Evolutionary conservation across 192 early-diverging fungal species (phyloP).

Genomic region (Linnemannia elongata): DNA sequence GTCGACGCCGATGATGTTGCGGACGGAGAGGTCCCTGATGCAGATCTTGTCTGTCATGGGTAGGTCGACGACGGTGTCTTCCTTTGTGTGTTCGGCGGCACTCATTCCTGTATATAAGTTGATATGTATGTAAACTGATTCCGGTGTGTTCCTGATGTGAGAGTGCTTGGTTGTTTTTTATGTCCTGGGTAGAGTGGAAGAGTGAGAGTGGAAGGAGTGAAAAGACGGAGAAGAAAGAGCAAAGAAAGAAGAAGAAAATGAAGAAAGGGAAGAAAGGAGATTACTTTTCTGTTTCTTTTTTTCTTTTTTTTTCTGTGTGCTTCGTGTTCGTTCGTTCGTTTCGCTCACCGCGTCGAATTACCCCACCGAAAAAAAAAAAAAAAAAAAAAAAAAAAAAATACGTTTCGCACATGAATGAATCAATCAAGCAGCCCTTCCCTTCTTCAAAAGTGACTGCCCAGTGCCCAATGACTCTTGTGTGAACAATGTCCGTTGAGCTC

Average conservation of each 20-base stretch:
- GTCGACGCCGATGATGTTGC: constrained; percentile 90
- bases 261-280: background rate
- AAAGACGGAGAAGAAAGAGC: background rate
- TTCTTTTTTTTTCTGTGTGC: too few relatives aligned
- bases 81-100: background rate
- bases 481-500: constrained; percentile 1
- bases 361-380: too few relatives aligned
- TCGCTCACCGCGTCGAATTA: background rate
- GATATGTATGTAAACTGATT: background rate
- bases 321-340: background rate
- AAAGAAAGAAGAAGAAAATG: background rate
- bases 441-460: background rate
- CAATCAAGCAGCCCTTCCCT: background rate
- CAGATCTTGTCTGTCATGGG: constrained; percentile 67
- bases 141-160: background rate
- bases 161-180: background rate
- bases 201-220: background rate
- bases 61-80: constrained; percentile 25
- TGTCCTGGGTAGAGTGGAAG: background rate
- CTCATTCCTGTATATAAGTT: background rate
- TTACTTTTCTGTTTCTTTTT: background rate
- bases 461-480: background rate
- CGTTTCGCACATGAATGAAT: background rate
- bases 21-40: constrained; percentile 78
- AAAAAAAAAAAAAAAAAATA: too few relatives aligned